Base-by-base conservation (phyloP, 2,329 filamentous ascomycete genomes). In the Ophiocordyceps polyrhachis-furcata region DNA sequence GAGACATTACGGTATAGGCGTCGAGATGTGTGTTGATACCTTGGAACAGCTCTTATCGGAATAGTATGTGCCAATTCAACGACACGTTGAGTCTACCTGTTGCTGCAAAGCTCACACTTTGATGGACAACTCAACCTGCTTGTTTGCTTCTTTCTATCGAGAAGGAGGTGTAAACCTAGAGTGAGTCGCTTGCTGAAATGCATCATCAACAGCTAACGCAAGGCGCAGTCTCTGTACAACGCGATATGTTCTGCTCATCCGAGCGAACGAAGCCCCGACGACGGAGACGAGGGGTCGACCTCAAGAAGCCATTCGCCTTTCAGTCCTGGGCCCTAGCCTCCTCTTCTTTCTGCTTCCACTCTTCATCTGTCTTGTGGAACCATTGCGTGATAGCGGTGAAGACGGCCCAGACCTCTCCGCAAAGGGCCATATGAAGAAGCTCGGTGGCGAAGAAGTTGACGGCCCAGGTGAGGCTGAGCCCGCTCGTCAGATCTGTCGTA, bases 371-470 rank as follows among this genome's bases (percentile, higher is more conserved):
- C 43, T 60, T 54, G 44, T 68, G 66, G 17, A 62, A 57, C 50
- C 55, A 62, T 49, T 63, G 60, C 4, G 64, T 58, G 2, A 61
- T 43, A 4, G 59, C 46, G 1, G 66, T 63, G 14, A 68, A 58
- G 0, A 60, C 38, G 2, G 63, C 62, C 69, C 70, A 74, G 5
- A 68, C 47, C 44, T 68, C 68, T 3, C 62, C 59, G 7, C 65
- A 62, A 17, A 71, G 50, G 8, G 64, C 50, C 3, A 73, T 48
- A 45, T 70, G 63, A 17, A 69, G 40, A 15, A 72, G 51, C 50
- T 74, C 68, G 2, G 66, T 46, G 13, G 64, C 62, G 5, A 71
- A 43, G 44, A 72, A 60, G 52, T 73, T 74, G 28, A 63, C 54
- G 3, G 65, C 44, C 8, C 58, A 62, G 12, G 61, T 62, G 52